Conservation (phyloP, 2,329 filamentous ascomycete genomes). For the Tolypocladium guangdongense region DNA sequence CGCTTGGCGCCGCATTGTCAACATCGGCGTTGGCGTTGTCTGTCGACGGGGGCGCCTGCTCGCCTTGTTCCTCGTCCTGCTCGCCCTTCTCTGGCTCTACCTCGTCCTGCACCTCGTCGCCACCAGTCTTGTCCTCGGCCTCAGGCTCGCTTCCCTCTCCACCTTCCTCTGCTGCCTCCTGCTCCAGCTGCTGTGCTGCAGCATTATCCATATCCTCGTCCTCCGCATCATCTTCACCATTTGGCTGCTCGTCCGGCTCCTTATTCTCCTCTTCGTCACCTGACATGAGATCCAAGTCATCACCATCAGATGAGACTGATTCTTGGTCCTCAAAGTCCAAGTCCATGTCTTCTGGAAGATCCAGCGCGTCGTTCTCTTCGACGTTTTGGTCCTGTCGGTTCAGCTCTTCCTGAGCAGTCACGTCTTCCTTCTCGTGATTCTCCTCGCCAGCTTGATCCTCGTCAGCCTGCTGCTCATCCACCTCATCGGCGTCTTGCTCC, state of each 20-base stretch:
- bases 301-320: constrained; percentile 42
- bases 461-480: constrained; percentile 33
- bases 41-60: constrained; percentile 22
- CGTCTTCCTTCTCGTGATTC: constrained; percentile 48
- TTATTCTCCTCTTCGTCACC: constrained; percentile 37
- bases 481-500: constrained; percentile 19
- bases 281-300: constrained; percentile 48
- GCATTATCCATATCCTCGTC: constrained; percentile 26
- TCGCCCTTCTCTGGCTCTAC: constrained; percentile 23
- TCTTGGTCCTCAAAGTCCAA: constrained; percentile 64
- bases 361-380: constrained; percentile 70
- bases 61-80: constrained; percentile 26
- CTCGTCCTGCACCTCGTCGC: constrained; percentile 40
- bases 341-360: constrained; percentile 80
- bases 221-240: constrained; percentile 25
- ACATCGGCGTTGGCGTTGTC: constrained; percentile 42
- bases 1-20: constrained; percentile 53
- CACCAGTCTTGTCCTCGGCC: constrained; percentile 32
- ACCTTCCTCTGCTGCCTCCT: constrained; percentile 24
- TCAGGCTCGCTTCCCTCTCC: constrained; percentile 50
- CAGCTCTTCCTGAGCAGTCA: constrained; percentile 42
- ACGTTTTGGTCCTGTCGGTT: constrained; percentile 62
- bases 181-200: constrained; percentile 24
- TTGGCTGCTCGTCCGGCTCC: constrained; percentile 23
- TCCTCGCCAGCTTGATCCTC: constrained; percentile 42